A percentile compares a stretch with the other conserved stretches of the same genome.
Conservation (phyloP, 1,284 basidiomycete genomes). For the Uromyces viciae-fabae region DNA sequence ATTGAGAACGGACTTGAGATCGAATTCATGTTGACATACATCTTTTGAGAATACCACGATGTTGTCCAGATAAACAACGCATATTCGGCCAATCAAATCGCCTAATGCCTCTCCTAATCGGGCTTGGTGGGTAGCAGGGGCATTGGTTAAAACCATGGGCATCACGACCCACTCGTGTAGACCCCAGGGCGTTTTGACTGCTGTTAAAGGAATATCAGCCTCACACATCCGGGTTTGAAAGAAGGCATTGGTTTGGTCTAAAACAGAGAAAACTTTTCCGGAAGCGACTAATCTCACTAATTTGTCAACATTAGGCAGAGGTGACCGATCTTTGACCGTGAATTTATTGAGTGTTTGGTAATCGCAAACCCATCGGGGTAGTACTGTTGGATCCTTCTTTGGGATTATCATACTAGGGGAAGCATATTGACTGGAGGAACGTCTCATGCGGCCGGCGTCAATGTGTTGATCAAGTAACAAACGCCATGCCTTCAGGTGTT, state of each 20-base stretch:
- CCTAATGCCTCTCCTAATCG: conserved; percentile 45
- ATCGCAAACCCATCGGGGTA: too few species aligned
- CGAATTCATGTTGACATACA: neutral
- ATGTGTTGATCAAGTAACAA: neutral
- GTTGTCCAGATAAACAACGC: conserved; percentile 4
- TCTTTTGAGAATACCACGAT: neutral
- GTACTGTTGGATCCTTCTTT: neutral
- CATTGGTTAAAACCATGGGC: conserved; percentile 57
- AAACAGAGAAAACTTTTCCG: conserved; percentile 53
- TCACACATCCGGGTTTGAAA: conserved; percentile 57
- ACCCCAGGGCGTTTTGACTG: conserved; percentile 56
- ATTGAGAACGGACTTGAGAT: neutral
- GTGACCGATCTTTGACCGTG: neutral
- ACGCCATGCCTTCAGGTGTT: neutral
- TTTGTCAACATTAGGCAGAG: conserved; percentile 8
- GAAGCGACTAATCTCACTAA: neutral
- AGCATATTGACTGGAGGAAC: conserved; percentile 9
- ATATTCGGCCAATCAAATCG: neutral
- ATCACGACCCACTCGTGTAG: conserved; percentile 59
- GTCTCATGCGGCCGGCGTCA: neutral
- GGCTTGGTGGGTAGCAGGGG: conserved; percentile 54
- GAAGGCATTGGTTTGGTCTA: conserved; percentile 59
- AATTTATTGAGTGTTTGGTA: neutral
- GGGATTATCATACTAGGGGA: conserved; percentile 2
- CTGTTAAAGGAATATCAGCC: conserved; percentile 56